These are phyloP conservation scores for Penicillium sp. DNA, from an alignment of 2,329 filamentous ascomycete genomes.

Conservation along the genomic window DNA sequence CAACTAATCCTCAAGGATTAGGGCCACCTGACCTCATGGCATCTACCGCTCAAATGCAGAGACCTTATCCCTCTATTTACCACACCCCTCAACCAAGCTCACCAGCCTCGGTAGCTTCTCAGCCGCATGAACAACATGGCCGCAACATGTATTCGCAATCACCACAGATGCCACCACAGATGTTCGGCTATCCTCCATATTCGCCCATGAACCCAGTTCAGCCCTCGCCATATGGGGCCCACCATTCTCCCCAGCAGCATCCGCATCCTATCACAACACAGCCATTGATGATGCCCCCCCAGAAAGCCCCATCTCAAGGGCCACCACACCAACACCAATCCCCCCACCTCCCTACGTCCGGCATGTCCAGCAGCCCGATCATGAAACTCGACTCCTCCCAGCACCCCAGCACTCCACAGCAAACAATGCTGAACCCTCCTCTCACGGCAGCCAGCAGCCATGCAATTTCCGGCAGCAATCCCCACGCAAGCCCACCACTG, in stretches of 20 bases:
- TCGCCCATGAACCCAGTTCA: conserved; percentile 52
- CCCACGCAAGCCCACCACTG: conserved; percentile 40
- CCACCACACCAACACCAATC: conserved; percentile 43
- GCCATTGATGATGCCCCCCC: conserved; percentile 53
- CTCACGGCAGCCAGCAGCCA: conserved; percentile 53
- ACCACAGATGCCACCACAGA: conserved; percentile 75
- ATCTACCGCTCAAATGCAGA: conserved; percentile 62
- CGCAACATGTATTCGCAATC: conserved; percentile 81
- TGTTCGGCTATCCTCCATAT: conserved; percentile 71
- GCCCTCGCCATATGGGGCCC: conserved; percentile 57
- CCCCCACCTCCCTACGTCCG: conserved; percentile 44
- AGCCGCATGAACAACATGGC: conserved; percentile 80
- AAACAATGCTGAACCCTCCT: conserved; percentile 37
- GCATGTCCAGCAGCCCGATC: conserved; percentile 63
- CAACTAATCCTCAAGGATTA: conserved; percentile 61
- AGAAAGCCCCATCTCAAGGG: conserved; percentile 39
- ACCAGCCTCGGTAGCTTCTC: conserved; percentile 87
- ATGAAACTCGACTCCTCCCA: conserved; percentile 48
- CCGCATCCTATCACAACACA: conserved; percentile 58
- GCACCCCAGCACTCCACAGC: conserved; percentile 36
- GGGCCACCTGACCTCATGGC: conserved; percentile 71
- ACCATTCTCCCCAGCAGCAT: conserved; percentile 54
- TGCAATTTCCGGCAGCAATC: conserved; percentile 43
- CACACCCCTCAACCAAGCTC: conserved; percentile 95
- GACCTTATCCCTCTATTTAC: conserved; percentile 85